A percentile compares a stretch with the other conserved stretches of the same genome.
phyloP scores from a whole-genome alignment of 257 asterid genomes.

The Jacaranda copaia region DNA sequence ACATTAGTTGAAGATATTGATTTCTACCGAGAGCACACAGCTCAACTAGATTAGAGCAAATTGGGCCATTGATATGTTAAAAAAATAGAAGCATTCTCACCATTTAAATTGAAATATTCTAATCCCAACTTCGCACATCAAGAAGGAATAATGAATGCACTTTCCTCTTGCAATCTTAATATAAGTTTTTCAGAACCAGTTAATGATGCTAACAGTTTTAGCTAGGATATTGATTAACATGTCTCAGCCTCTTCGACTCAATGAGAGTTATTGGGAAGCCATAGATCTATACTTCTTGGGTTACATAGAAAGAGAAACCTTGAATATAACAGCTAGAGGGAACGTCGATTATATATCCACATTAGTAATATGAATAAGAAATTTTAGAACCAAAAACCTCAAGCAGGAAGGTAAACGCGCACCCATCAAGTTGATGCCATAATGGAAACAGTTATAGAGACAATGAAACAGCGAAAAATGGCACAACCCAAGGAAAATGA shows the following conservation, averaged over 20 bases:
- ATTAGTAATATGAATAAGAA: not conserved
- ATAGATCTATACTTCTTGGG: no score
- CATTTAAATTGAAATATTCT: not conserved
- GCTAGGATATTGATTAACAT: no score
- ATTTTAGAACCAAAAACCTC: slow-evolving; percentile 4
- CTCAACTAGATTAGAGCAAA: no score
- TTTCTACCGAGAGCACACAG: not conserved
- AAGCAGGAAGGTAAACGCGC: not conserved
- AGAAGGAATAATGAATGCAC: not conserved
- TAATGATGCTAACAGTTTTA: not conserved
- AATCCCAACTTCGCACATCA: not conserved
- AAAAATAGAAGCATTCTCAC: not conserved
- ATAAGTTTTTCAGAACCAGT: not conserved
- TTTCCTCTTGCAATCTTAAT: not conserved
- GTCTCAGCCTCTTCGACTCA: not conserved
- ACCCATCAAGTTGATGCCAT: slow-evolving; percentile 15
- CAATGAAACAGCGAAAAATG: not conserved
- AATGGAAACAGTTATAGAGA: not conserved
- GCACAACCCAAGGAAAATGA: slow-evolving; percentile 20
- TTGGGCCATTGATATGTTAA: no score
- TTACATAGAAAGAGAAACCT: not conserved
- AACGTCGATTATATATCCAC: not conserved
- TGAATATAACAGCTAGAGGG: not conserved
- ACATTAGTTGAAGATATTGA: not conserved
- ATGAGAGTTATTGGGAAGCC: no score